Conservation (phyloP, 352 stramenopile genomes). For the Pythium periplocum region DNA sequence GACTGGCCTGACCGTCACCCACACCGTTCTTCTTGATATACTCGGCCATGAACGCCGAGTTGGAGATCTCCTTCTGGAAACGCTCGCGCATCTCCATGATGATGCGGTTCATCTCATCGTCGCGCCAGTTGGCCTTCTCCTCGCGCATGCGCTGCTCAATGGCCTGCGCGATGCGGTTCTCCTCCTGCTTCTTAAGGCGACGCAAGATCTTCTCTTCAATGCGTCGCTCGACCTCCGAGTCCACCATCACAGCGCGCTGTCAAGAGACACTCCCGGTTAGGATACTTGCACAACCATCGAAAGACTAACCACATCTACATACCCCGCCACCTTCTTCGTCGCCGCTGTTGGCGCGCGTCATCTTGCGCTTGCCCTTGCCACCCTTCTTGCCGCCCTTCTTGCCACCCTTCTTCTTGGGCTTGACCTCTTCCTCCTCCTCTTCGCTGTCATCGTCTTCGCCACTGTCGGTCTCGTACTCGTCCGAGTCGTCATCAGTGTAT, state of each 20-base stretch:
- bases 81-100: constrained; percentile 86
- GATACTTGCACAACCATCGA: too few species aligned
- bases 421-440: constrained; percentile 60
- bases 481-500: constrained; percentile 50
- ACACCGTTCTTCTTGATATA: constrained; percentile 65
- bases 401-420: constrained; percentile 49
- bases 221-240: constrained; percentile 74
- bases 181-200: constrained; percentile 84
- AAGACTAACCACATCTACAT: not conserved
- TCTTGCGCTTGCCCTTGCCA: constrained; percentile 19
- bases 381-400: constrained; percentile 33
- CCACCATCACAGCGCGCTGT: constrained; percentile 37
- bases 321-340: constrained; percentile 5
- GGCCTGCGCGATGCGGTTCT: constrained; percentile 74
- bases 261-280: too few species aligned
- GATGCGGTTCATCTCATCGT: constrained; percentile 88
- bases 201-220: constrained; percentile 87
- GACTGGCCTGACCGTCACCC: constrained; percentile 15
- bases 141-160: constrained; percentile 81
- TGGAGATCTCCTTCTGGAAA: constrained; percentile 79
- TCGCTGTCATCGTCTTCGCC: constrained; percentile 27
- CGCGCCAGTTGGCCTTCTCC: constrained; percentile 83
- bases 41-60: constrained; percentile 48
- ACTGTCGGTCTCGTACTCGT: constrained; percentile 28
- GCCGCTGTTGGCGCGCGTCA: constrained; percentile 13